A percentile compares a stretch with the other conserved stretches of the same genome.
Evolutionary conservation across 768 basidiomycete genomes (phyloP).

Genomic region (Daedalea quercina): DNA sequence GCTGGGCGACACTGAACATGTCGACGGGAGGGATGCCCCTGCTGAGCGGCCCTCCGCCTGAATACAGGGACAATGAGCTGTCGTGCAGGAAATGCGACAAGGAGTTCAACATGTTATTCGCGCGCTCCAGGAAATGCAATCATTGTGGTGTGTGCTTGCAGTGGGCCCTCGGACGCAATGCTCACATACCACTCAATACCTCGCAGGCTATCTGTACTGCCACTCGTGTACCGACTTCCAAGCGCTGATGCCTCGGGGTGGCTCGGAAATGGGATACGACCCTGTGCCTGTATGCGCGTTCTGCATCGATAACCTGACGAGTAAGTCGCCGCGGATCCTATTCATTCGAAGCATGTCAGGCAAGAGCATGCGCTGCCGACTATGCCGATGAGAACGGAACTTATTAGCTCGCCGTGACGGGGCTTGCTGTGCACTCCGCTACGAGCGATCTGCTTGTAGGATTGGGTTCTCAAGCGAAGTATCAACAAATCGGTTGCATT

Average conservation of each 20-base stretch:
- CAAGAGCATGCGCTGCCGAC: not conserved
- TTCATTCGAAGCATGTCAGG: not conserved
- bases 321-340: slow-evolving; percentile 29
- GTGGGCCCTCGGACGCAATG: not conserved
- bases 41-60: slow-evolving; percentile 59
- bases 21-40: slow-evolving; percentile 49
- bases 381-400: not conserved
- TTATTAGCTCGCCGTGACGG: too few species aligned
- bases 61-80: slow-evolving; percentile 25
- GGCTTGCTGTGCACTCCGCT: too few species aligned
- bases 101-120: slow-evolving; percentile 64
- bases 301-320: slow-evolving; percentile 64
- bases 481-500: too few species aligned
- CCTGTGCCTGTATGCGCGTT: slow-evolving; percentile 59
- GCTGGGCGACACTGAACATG: not conserved
- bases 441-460: too few species aligned
- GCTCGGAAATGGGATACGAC: slow-evolving; percentile 54
- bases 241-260: slow-evolving; percentile 61
- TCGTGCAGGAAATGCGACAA: slow-evolving; percentile 67
- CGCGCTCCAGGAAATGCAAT: slow-evolving; percentile 59
- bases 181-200: slow-evolving; percentile 5
- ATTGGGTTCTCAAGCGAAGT: too few species aligned
- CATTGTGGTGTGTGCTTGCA: slow-evolving; percentile 56
- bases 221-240: slow-evolving; percentile 69
- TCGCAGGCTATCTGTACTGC: slow-evolving; percentile 65